phyloP scores from a whole-genome alignment of 768 basidiomycete species.

The Rossbeevera mucosa region DNA sequence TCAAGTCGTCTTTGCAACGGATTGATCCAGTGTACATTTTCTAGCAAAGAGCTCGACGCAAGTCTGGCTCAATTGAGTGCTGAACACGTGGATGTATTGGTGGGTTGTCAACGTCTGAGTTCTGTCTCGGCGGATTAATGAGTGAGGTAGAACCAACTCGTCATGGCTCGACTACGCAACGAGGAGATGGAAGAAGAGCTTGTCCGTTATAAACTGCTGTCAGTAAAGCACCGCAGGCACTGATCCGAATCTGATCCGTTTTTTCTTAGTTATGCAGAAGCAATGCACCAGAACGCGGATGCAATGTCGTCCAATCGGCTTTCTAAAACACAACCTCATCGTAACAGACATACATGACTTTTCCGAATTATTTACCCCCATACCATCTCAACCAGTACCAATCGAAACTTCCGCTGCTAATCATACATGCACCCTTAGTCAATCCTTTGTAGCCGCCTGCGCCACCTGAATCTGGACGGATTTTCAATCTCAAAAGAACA shows the following conservation, averaged over 20 bases:
- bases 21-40: slow-evolving; percentile 5
- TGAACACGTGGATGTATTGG: slow-evolving; percentile 78
- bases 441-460: slow-evolving; percentile 9
- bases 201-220: slow-evolving; percentile 92
- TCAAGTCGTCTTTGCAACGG: neutral
- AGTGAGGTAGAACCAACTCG: slow-evolving; percentile 77
- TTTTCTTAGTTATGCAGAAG: slow-evolving; percentile 54
- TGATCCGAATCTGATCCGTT: neutral
- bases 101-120: slow-evolving; percentile 25
- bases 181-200: slow-evolving; percentile 94
- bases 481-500: neutral
- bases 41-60: slow-evolving; percentile 75
- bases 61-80: slow-evolving; percentile 73
- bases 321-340: slow-evolving; percentile 31
- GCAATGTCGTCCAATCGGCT: slow-evolving; percentile 63
- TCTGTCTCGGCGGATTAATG: slow-evolving; percentile 24
- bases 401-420: neutral
- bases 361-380: slow-evolving; percentile 2
- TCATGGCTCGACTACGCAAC: slow-evolving; percentile 79
- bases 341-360: slow-evolving; percentile 15
- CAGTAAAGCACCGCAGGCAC: neutral
- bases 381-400: slow-evolving; percentile 12
- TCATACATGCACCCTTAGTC: slow-evolving; percentile 4
- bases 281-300: slow-evolving; percentile 73
- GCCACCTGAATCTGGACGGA: slow-evolving; percentile 17